A percentile compares a stretch with the other conserved stretches of the same genome.
Evolutionary conservation across 2,329 filamentous ascomycete species (phyloP).

Genomic region (Fusarium sp.): DNA sequence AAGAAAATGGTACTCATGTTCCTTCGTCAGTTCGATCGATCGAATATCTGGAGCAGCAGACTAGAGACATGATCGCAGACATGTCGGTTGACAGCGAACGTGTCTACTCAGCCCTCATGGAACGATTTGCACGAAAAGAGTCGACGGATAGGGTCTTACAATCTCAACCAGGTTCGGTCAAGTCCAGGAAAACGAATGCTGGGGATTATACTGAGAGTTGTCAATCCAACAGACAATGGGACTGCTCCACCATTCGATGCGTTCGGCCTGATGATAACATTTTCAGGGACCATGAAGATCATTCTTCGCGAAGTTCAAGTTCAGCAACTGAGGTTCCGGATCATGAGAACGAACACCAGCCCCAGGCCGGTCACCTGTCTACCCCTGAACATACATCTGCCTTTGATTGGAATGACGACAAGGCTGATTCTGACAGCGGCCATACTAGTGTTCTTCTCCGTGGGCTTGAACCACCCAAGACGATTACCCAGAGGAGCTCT

Average conservation of each 20-base stretch:
- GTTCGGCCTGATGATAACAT: constrained; percentile 52
- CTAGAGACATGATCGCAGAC: constrained; percentile 38
- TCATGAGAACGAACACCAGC: neutral
- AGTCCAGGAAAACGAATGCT: neutral
- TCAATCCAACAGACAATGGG: constrained; percentile 30
- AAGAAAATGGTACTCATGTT: constrained; percentile 62
- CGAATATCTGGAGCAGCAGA: constrained; percentile 17
- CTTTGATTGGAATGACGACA: neutral
- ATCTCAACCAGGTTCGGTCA: neutral
- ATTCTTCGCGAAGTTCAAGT: neutral
- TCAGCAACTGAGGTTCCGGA: constrained; percentile 9
- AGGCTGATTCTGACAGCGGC: neutral
- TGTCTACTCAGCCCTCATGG: constrained; percentile 75
- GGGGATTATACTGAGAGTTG: neutral
- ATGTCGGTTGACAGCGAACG: constrained; percentile 65
- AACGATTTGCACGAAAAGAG: constrained; percentile 60
- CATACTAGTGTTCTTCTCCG: neutral
- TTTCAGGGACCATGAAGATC: constrained; percentile 41
- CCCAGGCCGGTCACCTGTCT: neutral
- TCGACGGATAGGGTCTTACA: neutral
- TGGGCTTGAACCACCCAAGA: constrained; percentile 42
- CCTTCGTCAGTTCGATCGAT: constrained; percentile 54
- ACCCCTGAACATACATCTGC: neutral
- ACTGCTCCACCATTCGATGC: constrained; percentile 50
- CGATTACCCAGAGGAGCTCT: constrained; percentile 58